Conservation (phyloP, 768 basidiomycete species). For the Artomyces pyxidatus region DNA sequence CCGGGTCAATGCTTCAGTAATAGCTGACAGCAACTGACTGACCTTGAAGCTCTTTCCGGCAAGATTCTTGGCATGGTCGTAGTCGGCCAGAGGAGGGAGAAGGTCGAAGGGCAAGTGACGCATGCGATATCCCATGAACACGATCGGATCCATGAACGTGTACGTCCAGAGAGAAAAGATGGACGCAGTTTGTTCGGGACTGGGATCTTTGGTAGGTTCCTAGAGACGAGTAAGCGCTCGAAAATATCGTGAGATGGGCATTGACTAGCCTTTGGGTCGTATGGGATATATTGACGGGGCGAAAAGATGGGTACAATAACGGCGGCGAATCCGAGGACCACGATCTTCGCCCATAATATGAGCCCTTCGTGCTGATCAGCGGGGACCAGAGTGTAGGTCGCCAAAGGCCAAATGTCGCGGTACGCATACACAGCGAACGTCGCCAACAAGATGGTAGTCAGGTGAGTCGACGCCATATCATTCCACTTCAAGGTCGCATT, state of each 20-base stretch:
- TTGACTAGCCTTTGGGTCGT: background rate
- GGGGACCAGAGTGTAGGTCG: too few relatives aligned
- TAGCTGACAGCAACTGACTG: constrained; percentile 3
- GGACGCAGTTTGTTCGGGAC: constrained; percentile 26
- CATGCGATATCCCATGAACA: constrained; percentile 35
- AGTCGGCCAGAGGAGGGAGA: constrained; percentile 43
- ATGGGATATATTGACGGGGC: too few relatives aligned
- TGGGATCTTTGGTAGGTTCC: constrained; percentile 19
- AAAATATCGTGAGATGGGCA: background rate
- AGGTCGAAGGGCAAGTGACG: constrained; percentile 34
- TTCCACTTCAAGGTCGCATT: too few relatives aligned
- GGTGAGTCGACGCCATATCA: too few relatives aligned
- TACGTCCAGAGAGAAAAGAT: constrained; percentile 30
- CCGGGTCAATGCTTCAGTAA: background rate
- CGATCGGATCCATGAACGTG: constrained; percentile 44
- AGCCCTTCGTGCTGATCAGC: too few relatives aligned
- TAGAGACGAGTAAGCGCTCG: background rate
- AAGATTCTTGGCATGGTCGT: constrained; percentile 29
- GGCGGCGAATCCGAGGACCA: too few relatives aligned
- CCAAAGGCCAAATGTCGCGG: too few relatives aligned
- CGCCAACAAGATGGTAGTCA: too few relatives aligned
- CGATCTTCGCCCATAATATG: too few relatives aligned
- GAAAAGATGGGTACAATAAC: too few relatives aligned
- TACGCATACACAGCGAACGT: too few relatives aligned
- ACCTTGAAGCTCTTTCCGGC: constrained; percentile 28